Percentiles rank a stretch among this genome's conserved stretches.
These are phyloP conservation scores for Acer saccharum DNA, from an alignment of 345 rosid species.

Conservation along the genomic window DNA sequence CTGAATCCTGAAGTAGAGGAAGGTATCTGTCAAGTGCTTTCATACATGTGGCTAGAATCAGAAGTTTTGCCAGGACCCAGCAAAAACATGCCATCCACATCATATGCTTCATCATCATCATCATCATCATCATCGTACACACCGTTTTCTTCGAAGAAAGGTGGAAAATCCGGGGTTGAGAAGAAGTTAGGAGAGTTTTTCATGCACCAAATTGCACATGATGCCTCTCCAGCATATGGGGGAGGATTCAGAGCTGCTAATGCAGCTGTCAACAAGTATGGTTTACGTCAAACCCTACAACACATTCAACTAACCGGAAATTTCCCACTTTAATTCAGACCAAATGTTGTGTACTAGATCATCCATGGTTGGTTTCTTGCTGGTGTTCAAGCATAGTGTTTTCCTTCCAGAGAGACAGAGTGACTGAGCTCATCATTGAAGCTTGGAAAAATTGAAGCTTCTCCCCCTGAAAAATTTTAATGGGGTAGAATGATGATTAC, in stretches of 20 bases:
- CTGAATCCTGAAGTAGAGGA: slow-evolving; percentile 91
- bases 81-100: slow-evolving; percentile 49
- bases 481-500: slow-evolving; percentile 21
- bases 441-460: slow-evolving; percentile 16
- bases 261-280: slow-evolving; percentile 78
- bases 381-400: neutral
- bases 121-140: slow-evolving; percentile 10
- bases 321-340: slow-evolving; percentile 60
- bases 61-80: slow-evolving; percentile 71
- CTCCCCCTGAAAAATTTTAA: slow-evolving; percentile 28
- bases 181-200: slow-evolving; percentile 87
- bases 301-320: slow-evolving; percentile 65
- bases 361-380: neutral
- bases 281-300: slow-evolving; percentile 67
- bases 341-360: no score
- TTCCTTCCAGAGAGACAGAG: neutral
- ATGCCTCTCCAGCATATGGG: slow-evolving; percentile 87
- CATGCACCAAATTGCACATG: slow-evolving; percentile 81
- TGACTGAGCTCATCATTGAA: slow-evolving; percentile 22
- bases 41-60: slow-evolving; percentile 95
- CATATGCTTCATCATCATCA: slow-evolving; percentile 52
- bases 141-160: slow-evolving; percentile 66
- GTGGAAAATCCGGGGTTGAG: slow-evolving; percentile 64
- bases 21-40: slow-evolving; percentile 94
- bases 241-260: slow-evolving; percentile 80